Evolutionary conservation across 208 protist genomes (phyloP), one percentile per base, ranked within the genome.

Genomic region (Herpetomonas tarakana): DNA sequence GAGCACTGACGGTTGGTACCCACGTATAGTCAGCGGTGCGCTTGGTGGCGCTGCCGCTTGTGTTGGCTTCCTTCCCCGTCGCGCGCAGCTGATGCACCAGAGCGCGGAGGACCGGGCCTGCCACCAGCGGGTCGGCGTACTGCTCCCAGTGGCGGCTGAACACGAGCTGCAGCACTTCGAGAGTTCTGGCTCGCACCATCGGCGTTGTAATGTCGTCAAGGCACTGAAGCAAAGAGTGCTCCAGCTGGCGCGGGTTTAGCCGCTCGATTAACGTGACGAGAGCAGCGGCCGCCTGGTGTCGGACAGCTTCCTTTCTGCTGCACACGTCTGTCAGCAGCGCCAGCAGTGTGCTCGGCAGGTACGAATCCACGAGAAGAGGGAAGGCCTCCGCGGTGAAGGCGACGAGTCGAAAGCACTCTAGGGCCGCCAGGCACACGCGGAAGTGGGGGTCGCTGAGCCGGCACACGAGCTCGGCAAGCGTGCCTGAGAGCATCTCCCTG

Each of bases 401-500:
- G 21, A 68, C 19, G 18, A 31, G 9, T 2, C n/a, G 24, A 18
- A 83, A 52, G 28, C 41, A 77, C 3, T 65, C 31, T 25, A 86
- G 60, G 2, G 81, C 74, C 4, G 58, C 81, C 35, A 70, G 63
- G 3, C 70, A 31, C 2, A 86, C 76, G 1, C 76, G 77, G 46
- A 66, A 68, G 61, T 92, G 77, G 0, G 72, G 68, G 30, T 92
- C 85, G 27, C 58, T 76, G 29, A 92, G 29, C 11, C 80, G 70
- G 9, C 39, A 21, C 0, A 77, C 18, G 16, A 85, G 24, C 24
- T 57, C 56, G 7, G 29, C 7, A 18, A 72, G n/a, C 22, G 71
- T 0, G 16, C 49, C 39, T 4, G 47, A 14, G 29, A 76, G 49
- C 18, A 4, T 22, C 2, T 24, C 50, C 2, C n/a, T 19, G 26